Base-by-base conservation (phyloP, 169 alveolate species). In the Eimeria falciformis region DNA sequence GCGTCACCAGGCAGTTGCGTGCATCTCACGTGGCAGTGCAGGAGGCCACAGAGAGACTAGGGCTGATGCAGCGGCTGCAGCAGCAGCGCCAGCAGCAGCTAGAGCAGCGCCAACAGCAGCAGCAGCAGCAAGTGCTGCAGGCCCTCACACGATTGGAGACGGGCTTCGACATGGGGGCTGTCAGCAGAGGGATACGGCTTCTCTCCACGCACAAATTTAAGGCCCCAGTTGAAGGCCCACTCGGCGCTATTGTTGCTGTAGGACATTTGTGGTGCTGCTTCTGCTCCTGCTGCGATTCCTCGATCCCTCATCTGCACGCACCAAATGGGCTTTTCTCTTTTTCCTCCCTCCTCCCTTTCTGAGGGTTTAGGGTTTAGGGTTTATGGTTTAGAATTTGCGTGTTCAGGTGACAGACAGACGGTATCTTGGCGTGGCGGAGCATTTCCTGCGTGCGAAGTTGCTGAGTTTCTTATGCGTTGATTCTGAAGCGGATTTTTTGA, bases 291-390 rank as follows among this genome's bases (percentile, higher is more conserved):
- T 50, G 62, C 62, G n/a, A n/a, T n/a, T n/a, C n/a, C n/a, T n/a
- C 46, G 77, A 29, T 14, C n/a, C n/a, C n/a, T n/a, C n/a, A n/a
- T n/a, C n/a, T n/a, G n/a, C n/a, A n/a, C n/a, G n/a, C n/a, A n/a
- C n/a, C n/a, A n/a, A n/a, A n/a, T n/a, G n/a, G n/a, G n/a, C n/a
- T n/a, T n/a, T n/a, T n/a, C n/a, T n/a, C n/a, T n/a, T n/a, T n/a
- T n/a, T n/a, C n/a, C n/a, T n/a, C n/a, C n/a, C n/a, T n/a, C n/a
- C n/a, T n/a, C n/a, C n/a, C n/a, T n/a, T n/a, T n/a, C n/a, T 66
- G n/a, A 66, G 77, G 77, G 77, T 66, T 66, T 71, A 71, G 50
- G 50, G 50, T 71, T 71, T 71, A 71, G 82, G 56, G 50, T 40
- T 37, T 71, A 71, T 25, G 82, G 82, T 40, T 71, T 71, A 71